Evolutionary conservation across 2,329 filamentous ascomycete species (phyloP), one percentile per base, ranked within the genome.

Genomic region (Sporothrix sp.): DNA sequence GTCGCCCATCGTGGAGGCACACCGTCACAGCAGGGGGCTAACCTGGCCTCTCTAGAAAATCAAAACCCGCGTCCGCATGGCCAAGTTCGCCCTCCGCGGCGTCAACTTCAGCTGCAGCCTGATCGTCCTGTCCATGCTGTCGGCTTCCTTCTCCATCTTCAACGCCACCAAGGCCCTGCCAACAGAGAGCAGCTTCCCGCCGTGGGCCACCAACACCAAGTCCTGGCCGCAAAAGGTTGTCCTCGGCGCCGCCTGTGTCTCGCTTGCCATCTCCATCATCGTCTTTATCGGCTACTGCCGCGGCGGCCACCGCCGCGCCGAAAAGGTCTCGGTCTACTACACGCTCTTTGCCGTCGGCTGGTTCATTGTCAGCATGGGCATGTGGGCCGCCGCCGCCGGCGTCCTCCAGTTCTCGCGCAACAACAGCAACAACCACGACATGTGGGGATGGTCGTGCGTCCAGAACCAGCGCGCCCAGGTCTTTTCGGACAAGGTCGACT

Each of bases 371-470:
- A 93, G 85, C 65, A 84, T 95, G 66, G 70, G 94, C 62, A 87
- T 98, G 74, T 98, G 93, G 93, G 82, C 84, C 50, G 73, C 93
- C 30, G 89, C 87, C 28, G 90, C 90, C 35, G 87, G 83, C 52
- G 70, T 95, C 51, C 79, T 96, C 61, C 89, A 97, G 65, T 79
- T 85, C 60, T 81, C 81, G 52, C 85, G 84, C 65, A 78, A 81
- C 61, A 85, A 77, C 63, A 80, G 79, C 62, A 71, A 79, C 57
- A 86, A 85, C 62, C 81, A 95, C 67, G 93, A 98, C 67, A 79
- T 98, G 68, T 98, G 93, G 93, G 90, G 91, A 53, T 98, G 93
- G 93, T 81, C 88, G n/a, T 98, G 93, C 67, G 84, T 90, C 52
- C 78, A 95, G 61, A 97, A 96, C 66, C 81, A 83, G 57, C 82